Conservation (phyloP, 805 yeast genomes). For the Pichia cephalocereana region DNA sequence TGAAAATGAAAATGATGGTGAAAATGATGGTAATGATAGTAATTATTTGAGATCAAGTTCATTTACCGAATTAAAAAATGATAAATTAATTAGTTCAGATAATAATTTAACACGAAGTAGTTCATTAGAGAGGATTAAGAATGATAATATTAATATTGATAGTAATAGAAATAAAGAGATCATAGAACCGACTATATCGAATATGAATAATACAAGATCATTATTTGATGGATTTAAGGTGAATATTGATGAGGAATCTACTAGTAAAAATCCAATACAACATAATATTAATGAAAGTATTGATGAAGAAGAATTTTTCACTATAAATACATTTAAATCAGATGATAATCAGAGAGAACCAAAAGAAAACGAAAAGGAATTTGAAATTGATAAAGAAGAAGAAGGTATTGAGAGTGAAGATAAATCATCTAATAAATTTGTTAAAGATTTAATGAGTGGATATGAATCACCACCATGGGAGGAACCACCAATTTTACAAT, state of each 20-base stretch:
- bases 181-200: too few relatives aligned
- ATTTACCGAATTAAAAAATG: neutral
- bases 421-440: constrained; percentile 2
- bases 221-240: neutral
- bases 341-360: neutral
- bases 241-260: constrained; percentile 9
- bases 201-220: neutral
- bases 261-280: neutral
- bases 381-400: too few relatives aligned
- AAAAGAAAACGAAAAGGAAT: too few relatives aligned
- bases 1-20: neutral
- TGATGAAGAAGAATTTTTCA: neutral
- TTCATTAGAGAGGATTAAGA: constrained; percentile 3
- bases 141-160: constrained; percentile 10
- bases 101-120: neutral
- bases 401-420: neutral
- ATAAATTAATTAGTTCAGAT: neutral
- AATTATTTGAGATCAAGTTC: neutral
- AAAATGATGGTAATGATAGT: neutral
- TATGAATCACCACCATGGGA: constrained; percentile 29
- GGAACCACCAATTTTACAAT: constrained; percentile 23
- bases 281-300: neutral
- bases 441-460: constrained; percentile 10
- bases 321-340: neutral
- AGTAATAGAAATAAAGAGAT: neutral